A percentile compares a stretch with the other conserved stretches of the same genome.
Conservation (phyloP, 2,329 filamentous ascomycete genomes). For the Diplodia intermedia region DNA sequence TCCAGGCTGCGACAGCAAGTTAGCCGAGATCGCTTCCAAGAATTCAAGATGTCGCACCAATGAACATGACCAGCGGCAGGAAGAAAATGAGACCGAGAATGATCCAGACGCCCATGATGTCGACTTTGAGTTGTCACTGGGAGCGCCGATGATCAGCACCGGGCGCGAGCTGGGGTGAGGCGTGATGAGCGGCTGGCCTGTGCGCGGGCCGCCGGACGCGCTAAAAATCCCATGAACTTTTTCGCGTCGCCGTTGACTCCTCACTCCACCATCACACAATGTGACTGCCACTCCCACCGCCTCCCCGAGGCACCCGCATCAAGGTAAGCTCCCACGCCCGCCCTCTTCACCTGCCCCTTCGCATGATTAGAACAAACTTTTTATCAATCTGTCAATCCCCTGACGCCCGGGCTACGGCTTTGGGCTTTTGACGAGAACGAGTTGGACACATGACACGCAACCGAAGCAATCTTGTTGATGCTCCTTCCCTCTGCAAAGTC, state of each 20-base stretch:
- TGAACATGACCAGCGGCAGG: slow-evolving; percentile 46
- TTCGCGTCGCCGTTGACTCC: slow-evolving; percentile 25
- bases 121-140: slow-evolving; percentile 1
- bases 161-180: not conserved
- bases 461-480: not conserved
- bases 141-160: slow-evolving; percentile 3
- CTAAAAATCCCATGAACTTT: slow-evolving; percentile 31
- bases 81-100: slow-evolving; percentile 45
- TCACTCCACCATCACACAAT: slow-evolving; percentile 29
- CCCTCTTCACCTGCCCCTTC: not conserved
- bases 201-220: not conserved
- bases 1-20: slow-evolving; percentile 48
- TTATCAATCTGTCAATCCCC: slow-evolving; percentile 35
- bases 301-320: slow-evolving; percentile 29
- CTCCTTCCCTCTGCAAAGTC: not conserved
- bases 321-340: not conserved
- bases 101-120: slow-evolving; percentile 44
- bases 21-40: not conserved
- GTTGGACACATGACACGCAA: slow-evolving; percentile 30
- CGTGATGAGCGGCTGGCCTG: slow-evolving; percentile 9
- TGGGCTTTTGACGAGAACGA: slow-evolving; percentile 31
- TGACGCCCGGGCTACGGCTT: slow-evolving; percentile 24
- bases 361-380: slow-evolving; percentile 32
- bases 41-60: slow-evolving; percentile 32
- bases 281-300: slow-evolving; percentile 28